Evolutionary conservation across 1,284 basidiomycete species (phyloP).

Genomic region (Pseudozyma hubeiensis): DNA sequence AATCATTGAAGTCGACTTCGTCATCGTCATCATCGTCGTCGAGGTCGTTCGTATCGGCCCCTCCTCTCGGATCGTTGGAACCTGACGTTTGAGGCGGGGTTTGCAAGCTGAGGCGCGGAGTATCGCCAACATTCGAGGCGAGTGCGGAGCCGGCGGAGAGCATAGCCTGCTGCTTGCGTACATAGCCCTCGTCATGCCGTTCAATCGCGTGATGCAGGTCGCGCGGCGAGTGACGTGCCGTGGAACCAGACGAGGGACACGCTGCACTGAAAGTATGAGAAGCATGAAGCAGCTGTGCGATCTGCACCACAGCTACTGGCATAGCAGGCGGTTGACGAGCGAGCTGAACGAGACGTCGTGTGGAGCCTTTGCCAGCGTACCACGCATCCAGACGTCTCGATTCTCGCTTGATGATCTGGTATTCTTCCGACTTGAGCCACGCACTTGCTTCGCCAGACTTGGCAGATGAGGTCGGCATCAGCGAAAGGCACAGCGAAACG

Average conservation of each 20-base stretch:
- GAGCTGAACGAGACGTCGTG: conserved; percentile 45
- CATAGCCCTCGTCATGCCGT: conserved; percentile 52
- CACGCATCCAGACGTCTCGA: conserved; percentile 48
- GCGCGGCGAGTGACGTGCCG: conserved; percentile 52
- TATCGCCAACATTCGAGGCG: conserved; percentile 8
- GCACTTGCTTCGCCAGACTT: conserved; percentile 21
- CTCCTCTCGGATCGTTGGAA: conserved; percentile 5
- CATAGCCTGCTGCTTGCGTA: conserved; percentile 45
- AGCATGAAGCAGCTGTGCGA: conserved; percentile 55
- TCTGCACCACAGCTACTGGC: conserved; percentile 42
- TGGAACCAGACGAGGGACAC: conserved; percentile 49
- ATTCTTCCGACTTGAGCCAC: conserved; percentile 34
- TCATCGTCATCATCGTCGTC: conserved; percentile 27
- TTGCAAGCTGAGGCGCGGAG: conserved; percentile 23
- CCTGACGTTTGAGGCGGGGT: conserved; percentile 4
- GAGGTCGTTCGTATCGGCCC: conserved; percentile 6
- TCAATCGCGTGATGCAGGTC: conserved; percentile 60
- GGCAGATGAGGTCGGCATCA: conserved; percentile 18
- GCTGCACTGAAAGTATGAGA: conserved; percentile 55
- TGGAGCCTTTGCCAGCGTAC: conserved; percentile 49
- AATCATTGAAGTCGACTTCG: conserved; percentile 40
- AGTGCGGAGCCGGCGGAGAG: conserved; percentile 15
- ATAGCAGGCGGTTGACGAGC: conserved; percentile 44
- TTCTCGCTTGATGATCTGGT: conserved; percentile 36
- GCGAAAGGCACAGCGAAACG: conserved; percentile 52